Percentiles rank a stretch among this genome's conserved stretches.
These are phyloP conservation scores for Trichomonas gallinae DNA, from an alignment of 208 protist species.

Conservation along the genomic window DNA sequence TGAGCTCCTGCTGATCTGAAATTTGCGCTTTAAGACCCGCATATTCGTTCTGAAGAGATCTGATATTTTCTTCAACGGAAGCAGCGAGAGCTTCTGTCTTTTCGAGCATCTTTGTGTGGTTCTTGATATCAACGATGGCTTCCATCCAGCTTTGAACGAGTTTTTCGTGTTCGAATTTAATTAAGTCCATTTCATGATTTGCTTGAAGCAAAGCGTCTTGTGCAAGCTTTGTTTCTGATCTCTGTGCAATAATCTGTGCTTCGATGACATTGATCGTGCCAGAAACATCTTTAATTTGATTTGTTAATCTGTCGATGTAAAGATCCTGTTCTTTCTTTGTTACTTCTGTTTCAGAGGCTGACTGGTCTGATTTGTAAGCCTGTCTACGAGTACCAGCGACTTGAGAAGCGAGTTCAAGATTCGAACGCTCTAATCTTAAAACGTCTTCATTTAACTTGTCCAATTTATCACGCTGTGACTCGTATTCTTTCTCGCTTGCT, in stretches of 20 bases:
- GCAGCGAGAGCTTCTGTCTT: not conserved
- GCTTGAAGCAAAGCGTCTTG: not conserved
- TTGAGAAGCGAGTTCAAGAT: not conserved
- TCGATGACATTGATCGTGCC: not conserved
- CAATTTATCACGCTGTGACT: not conserved
- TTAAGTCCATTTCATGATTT: not conserved
- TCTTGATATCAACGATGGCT: not conserved
- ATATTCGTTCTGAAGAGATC: not conserved
- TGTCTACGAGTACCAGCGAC: not conserved
- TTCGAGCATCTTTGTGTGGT: not conserved
- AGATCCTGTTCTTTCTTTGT: constrained; percentile 1
- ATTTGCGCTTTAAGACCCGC: not conserved
- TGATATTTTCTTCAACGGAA: not conserved
- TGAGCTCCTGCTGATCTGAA: not conserved
- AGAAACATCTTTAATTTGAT: not conserved
- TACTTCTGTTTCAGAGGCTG: not conserved
- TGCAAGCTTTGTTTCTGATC: not conserved
- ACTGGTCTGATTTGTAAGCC: constrained; percentile 7
- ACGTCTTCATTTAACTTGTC: not conserved
- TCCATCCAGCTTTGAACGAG: not conserved
- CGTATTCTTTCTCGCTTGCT: not conserved
- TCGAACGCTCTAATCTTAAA: not conserved
- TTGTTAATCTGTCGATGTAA: not conserved
- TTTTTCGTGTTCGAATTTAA: not conserved
- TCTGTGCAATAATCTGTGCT: not conserved